phyloP scores from a whole-genome alignment of 2,329 filamentous ascomycete genomes.

The Aspergillus sp. region DNA sequence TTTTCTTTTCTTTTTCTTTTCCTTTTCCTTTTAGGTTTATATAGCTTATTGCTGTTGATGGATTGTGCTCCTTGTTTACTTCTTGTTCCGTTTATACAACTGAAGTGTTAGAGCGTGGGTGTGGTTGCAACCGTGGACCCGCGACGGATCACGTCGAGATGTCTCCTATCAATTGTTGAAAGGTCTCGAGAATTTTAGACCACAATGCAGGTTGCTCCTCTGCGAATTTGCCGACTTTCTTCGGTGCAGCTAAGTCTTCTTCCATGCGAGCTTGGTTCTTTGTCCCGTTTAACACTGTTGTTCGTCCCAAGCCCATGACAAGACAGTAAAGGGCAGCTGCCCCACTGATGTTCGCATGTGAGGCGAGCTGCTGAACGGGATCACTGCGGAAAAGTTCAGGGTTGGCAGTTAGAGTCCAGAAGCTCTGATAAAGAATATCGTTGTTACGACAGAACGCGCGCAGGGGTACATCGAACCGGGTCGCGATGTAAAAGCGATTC shows the following conservation, averaged over 20 bases:
- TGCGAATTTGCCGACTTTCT: slow-evolving; percentile 36
- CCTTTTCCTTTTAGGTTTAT: too few relatives aligned
- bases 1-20: too few relatives aligned
- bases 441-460: slow-evolving; percentile 49
- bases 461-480: slow-evolving; percentile 52
- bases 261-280: slow-evolving; percentile 45
- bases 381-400: slow-evolving; percentile 41
- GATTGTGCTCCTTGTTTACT: too few relatives aligned
- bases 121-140: too few relatives aligned
- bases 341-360: slow-evolving; percentile 31
- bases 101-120: too few relatives aligned
- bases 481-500: slow-evolving; percentile 61
- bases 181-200: slow-evolving; percentile 40
- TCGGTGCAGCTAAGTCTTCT: slow-evolving; percentile 43
- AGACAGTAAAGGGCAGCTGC: slow-evolving; percentile 49
- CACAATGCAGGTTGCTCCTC: slow-evolving; percentile 43
- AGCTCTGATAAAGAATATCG: slow-evolving; percentile 50
- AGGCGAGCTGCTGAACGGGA: slow-evolving; percentile 45
- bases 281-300: slow-evolving; percentile 50
- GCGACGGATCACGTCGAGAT: neutral
- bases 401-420: slow-evolving; percentile 56
- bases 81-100: too few relatives aligned
- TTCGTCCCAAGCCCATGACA: slow-evolving; percentile 45
- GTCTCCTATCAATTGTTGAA: slow-evolving; percentile 39
- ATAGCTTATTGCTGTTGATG: too few relatives aligned